A percentile compares a stretch with the other conserved stretches of the same genome.
Conservation (phyloP, 1,284 basidiomycete species). For the Tranzscheliella williamsii region DNA sequence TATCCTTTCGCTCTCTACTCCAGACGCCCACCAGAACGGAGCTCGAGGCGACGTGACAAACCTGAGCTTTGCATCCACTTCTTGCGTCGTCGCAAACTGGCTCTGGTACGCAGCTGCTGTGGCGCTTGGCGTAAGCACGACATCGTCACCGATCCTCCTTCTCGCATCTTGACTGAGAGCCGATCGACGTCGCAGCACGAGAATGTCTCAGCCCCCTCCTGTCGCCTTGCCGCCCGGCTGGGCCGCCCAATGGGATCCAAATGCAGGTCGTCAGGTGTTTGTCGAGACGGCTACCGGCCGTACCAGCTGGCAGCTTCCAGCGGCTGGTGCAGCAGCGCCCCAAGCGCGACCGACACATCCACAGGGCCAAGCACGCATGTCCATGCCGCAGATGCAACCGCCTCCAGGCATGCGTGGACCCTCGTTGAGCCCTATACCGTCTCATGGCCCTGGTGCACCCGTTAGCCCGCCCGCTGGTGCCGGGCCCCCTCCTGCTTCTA, state of each 20-base stretch:
- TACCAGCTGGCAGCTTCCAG: slow-evolving; percentile 61
- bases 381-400: slow-evolving; percentile 56
- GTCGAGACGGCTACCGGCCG: slow-evolving; percentile 64
- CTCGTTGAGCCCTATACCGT: slow-evolving; percentile 27
- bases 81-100: too few species aligned
- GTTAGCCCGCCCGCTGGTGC: slow-evolving; percentile 32
- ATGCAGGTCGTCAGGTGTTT: slow-evolving; percentile 80
- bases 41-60: too few species aligned
- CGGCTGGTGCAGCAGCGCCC: slow-evolving; percentile 7
- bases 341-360: slow-evolving; percentile 53
- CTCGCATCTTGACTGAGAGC: too few species aligned
- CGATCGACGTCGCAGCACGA: too few species aligned
- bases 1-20: too few species aligned
- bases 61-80: too few species aligned
- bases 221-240: slow-evolving; percentile 76
- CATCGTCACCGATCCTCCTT: too few species aligned
- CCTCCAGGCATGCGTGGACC: slow-evolving; percentile 43
- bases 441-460: slow-evolving; percentile 35
- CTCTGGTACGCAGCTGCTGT: too few species aligned
- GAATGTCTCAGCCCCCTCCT: slow-evolving; percentile 43
- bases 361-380: slow-evolving; percentile 54
- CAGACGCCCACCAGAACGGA: too few species aligned
- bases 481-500: slow-evolving; percentile 61
- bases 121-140: too few species aligned
- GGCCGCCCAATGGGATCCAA: slow-evolving; percentile 84